phyloP scores from a whole-genome alignment of 2,329 filamentous ascomycete species.

The Talaromyces sp. region DNA sequence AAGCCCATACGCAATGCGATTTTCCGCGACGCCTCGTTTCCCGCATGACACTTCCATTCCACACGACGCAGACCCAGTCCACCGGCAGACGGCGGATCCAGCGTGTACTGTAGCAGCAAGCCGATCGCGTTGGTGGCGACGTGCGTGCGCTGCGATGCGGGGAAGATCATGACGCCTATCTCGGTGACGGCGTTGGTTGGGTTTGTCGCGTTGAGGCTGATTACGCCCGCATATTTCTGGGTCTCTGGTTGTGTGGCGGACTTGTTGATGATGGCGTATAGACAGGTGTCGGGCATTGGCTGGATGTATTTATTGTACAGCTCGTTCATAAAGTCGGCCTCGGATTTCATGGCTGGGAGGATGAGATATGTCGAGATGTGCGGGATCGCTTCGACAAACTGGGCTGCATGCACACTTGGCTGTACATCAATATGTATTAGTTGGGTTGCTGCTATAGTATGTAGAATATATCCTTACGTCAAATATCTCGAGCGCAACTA shows the following conservation, averaged over 20 bases:
- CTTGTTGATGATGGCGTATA: conserved; percentile 13
- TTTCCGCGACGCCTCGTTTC: background rate
- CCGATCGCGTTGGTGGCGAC: conserved; percentile 32
- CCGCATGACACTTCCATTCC: conserved; percentile 22
- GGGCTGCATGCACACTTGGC: background rate
- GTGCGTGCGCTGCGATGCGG: conserved; percentile 31
- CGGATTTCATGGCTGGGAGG: conserved; percentile 7
- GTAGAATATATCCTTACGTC: conserved; percentile 1
- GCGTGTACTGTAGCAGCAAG: conserved; percentile 28
- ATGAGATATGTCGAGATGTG: conserved; percentile 4
- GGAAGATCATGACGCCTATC: conserved; percentile 23
- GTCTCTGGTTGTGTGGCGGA: background rate
- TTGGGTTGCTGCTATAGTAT: background rate
- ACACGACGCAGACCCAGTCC: conserved; percentile 26
- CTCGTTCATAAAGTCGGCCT: conserved; percentile 8
- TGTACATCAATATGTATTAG: background rate
- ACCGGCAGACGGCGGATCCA: conserved; percentile 17
- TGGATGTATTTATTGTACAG: background rate
- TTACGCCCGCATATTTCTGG: conserved; percentile 4
- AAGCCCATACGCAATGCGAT: background rate
- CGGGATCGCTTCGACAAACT: conserved; percentile 2
- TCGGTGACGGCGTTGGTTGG: conserved; percentile 11
- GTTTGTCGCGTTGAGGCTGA: conserved; percentile 3
- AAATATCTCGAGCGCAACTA: conserved; percentile 8
- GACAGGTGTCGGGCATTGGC: background rate